These are phyloP conservation scores for Carex cristatella DNA, from an alignment of 176 grass and related monocot genomes.

Conservation along the genomic window DNA sequence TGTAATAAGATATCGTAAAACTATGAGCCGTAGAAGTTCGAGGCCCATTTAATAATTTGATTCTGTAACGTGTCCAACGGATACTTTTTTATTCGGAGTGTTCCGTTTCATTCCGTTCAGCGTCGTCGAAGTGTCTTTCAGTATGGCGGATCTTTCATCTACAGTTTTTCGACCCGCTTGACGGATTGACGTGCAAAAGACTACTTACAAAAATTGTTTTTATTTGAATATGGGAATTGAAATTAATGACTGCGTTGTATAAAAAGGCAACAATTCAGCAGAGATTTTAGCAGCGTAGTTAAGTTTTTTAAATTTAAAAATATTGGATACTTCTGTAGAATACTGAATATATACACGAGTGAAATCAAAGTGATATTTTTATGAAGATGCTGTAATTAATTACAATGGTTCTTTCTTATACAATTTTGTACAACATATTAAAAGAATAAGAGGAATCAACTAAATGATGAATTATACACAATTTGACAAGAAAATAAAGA, in stretches of 20 bases:
- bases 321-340: background rate
- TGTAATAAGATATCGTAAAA: background rate
- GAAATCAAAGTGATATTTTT: background rate
- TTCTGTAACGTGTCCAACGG: background rate
- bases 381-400: background rate
- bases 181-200: background rate
- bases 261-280: background rate
- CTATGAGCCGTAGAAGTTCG: background rate
- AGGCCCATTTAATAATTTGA: background rate
- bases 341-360: background rate
- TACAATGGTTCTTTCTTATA: background rate
- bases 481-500: background rate
- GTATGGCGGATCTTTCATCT: background rate
- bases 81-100: slow-evolving; percentile 9
- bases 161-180: background rate
- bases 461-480: background rate
- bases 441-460: too few species aligned
- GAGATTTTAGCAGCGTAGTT: slow-evolving; percentile 3
- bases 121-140: background rate
- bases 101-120: background rate
- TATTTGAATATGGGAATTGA: background rate
- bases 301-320: background rate
- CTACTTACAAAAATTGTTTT: background rate
- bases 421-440: background rate
- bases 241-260: background rate